Percentiles rank a stretch among this genome's conserved stretches.
Conservation (phyloP, 2,329 filamentous ascomycete genomes). For the Cryphonectria parasitica region DNA sequence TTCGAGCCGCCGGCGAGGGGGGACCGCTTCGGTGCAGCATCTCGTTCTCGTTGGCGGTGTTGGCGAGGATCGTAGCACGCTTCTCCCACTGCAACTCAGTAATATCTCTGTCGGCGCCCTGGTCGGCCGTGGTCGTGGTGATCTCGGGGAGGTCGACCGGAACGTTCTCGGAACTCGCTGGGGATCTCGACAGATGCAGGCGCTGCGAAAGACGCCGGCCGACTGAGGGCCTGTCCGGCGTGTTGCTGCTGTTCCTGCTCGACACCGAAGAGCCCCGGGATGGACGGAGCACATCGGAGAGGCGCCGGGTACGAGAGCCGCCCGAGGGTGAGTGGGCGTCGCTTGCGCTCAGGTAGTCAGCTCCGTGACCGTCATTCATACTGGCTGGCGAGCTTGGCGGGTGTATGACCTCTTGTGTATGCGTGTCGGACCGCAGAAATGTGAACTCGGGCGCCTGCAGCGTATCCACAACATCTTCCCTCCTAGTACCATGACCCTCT, state of each 20-base stretch:
- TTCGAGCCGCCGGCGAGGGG: constrained; percentile 40
- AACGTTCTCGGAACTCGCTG: constrained; percentile 70
- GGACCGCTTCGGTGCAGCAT: constrained; percentile 48
- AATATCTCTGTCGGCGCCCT: constrained; percentile 49
- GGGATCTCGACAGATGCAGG: constrained; percentile 66
- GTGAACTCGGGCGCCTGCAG: constrained; percentile 69
- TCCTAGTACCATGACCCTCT: constrained; percentile 37
- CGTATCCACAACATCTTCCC: constrained; percentile 40
- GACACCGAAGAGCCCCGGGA: constrained; percentile 55
- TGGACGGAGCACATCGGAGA: constrained; percentile 38
- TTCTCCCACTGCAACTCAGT: constrained; percentile 85
- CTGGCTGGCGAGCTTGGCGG: constrained; percentile 55
- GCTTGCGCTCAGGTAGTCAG: constrained; percentile 34
- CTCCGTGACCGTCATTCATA: constrained; percentile 31
- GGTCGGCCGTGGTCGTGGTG: constrained; percentile 49
- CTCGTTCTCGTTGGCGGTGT: constrained; percentile 54
- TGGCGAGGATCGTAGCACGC: constrained; percentile 83
- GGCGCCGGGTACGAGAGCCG: constrained; percentile 35
- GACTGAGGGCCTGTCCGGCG: constrained; percentile 40
- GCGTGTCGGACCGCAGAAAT: constrained; percentile 83
- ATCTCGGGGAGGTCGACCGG: constrained; percentile 82
- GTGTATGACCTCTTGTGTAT: constrained; percentile 76
- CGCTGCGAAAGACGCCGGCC: constrained; percentile 65
- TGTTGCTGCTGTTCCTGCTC: constrained; percentile 40
- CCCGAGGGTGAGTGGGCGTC: constrained; percentile 30